phyloP scores from a whole-genome alignment of 768 basidiomycete genomes.

The Boletellus ananiceps region DNA sequence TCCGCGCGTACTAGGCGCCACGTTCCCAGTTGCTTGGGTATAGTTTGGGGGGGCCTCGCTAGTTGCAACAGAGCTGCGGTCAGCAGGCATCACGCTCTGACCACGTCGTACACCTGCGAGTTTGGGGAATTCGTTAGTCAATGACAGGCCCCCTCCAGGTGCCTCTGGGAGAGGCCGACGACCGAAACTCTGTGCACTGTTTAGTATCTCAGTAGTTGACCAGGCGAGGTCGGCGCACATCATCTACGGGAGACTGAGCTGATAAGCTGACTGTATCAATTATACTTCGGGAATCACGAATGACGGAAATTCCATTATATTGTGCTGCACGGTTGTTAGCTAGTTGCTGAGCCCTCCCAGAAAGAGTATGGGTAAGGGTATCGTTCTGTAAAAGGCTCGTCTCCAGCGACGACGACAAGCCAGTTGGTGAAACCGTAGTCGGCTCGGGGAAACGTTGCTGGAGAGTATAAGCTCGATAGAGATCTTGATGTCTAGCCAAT shows the following conservation, averaged over 20 bases:
- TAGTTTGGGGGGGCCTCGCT: conserved; percentile 25
- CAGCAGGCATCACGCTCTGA: conserved; percentile 1
- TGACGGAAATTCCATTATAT: background rate
- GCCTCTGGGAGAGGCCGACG: conserved; percentile 21
- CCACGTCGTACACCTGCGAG: conserved; percentile 2
- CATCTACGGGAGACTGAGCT: conserved; percentile 9
- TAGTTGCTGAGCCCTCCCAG: conserved; percentile 9
- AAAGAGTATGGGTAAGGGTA: background rate
- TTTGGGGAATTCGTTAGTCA: conserved; percentile 16
- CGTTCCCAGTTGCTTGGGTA: conserved; percentile 12
- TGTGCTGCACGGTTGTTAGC: background rate
- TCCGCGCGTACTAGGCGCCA: too few species aligned
- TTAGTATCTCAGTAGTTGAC: background rate
- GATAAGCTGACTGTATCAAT: conserved; percentile 3
- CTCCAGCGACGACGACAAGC: conserved; percentile 20
- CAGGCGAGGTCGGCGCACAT: conserved; percentile 8
- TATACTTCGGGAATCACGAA: conserved; percentile 14
- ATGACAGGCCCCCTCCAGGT: conserved; percentile 15
- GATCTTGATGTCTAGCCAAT: conserved; percentile 10
- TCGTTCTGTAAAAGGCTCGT: conserved; percentile 13
- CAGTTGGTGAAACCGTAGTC: background rate
- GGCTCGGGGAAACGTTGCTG: conserved; percentile 6
- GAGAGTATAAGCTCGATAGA: conserved; percentile 9
- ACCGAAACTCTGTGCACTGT: conserved; percentile 2
- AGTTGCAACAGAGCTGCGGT: conserved; percentile 10